These are phyloP conservation scores for Fusarium illudens DNA, from an alignment of 2,329 filamentous ascomycete species.

Conservation along the genomic window DNA sequence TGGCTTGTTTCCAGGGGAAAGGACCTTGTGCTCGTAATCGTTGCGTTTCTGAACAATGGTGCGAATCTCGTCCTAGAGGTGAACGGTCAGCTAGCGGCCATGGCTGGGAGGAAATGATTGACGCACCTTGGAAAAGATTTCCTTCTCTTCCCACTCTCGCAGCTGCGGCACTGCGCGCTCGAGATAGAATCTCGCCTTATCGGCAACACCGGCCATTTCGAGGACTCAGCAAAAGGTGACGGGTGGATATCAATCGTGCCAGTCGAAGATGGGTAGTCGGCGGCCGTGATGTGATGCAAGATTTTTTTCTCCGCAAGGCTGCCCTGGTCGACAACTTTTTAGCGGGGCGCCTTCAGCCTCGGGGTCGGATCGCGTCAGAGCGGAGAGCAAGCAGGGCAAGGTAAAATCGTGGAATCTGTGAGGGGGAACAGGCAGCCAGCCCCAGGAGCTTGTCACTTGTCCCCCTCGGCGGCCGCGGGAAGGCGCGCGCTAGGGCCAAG, in stretches of 20 bases:
- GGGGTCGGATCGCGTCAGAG: not conserved
- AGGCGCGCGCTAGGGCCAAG: conserved; percentile 34
- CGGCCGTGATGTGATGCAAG: conserved; percentile 25
- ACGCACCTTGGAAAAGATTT: conserved; percentile 82
- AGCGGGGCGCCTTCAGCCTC: conserved; percentile 13
- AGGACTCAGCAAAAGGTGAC: not conserved
- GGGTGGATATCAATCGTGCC: conserved; percentile 2
- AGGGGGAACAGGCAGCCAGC: not conserved
- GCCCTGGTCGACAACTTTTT: conserved; percentile 26
- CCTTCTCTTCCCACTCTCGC: conserved; percentile 89
- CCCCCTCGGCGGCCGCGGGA: conserved; percentile 28
- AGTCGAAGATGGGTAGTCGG: not conserved
- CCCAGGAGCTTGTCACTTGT: not conserved
- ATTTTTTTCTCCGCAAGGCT: conserved; percentile 34
- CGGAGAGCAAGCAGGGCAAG: not conserved
- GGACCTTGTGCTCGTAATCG: conserved; percentile 90
- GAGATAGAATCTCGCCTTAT: conserved; percentile 94
- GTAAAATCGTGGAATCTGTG: conserved; percentile 1
- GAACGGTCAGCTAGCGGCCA: conserved; percentile 12
- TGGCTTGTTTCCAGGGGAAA: conserved; percentile 79
- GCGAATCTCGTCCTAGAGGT: conserved; percentile 80
- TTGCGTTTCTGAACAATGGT: conserved; percentile 90
- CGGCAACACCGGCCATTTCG: conserved; percentile 81
- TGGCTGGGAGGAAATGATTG: not conserved
- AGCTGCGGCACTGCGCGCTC: conserved; percentile 93